Percentiles rank a stretch among this genome's conserved stretches.
Conservation (phyloP, 2,329 filamentous ascomycete genomes). For the Xylariaceae sp. region DNA sequence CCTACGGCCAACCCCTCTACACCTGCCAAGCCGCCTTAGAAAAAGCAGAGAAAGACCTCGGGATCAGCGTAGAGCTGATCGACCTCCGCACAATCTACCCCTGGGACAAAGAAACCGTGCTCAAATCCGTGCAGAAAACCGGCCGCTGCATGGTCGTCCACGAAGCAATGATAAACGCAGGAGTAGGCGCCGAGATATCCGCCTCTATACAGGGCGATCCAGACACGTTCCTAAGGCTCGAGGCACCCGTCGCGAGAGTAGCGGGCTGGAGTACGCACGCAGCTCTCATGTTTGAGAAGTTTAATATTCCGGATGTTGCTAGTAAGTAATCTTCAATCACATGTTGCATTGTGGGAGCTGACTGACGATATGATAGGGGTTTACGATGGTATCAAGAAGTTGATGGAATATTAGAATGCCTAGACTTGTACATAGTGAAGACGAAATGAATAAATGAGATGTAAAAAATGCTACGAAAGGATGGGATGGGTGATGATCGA, state of each 20-base stretch:
- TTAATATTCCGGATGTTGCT: constrained; percentile 80
- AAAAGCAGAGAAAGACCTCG: constrained; percentile 71
- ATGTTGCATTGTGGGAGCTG: neutral
- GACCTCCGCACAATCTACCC: constrained; percentile 87
- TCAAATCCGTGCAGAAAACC: constrained; percentile 83
- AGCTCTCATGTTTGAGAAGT: constrained; percentile 74
- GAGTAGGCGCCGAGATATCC: constrained; percentile 84
- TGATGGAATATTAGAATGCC: constrained; percentile 63
- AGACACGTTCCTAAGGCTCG: constrained; percentile 74
- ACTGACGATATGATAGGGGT: constrained; percentile 36
- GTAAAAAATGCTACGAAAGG: no score
- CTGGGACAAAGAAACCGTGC: constrained; percentile 80
- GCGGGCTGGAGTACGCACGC: constrained; percentile 89
- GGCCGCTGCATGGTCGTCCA: constrained; percentile 85
- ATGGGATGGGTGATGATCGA: no score
- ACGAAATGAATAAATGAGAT: no score
- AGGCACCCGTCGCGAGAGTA: constrained; percentile 81
- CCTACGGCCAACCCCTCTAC: constrained; percentile 87
- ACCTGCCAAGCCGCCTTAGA: constrained; percentile 75
- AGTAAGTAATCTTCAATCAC: constrained; percentile 58
- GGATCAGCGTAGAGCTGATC: constrained; percentile 77
- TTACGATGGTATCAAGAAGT: constrained; percentile 67
- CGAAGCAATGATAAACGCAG: constrained; percentile 87
- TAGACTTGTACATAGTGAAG: no score
- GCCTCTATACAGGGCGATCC: constrained; percentile 79